Base-by-base conservation (phyloP, 768 basidiomycete genomes). In the Trametes elegans region DNA sequence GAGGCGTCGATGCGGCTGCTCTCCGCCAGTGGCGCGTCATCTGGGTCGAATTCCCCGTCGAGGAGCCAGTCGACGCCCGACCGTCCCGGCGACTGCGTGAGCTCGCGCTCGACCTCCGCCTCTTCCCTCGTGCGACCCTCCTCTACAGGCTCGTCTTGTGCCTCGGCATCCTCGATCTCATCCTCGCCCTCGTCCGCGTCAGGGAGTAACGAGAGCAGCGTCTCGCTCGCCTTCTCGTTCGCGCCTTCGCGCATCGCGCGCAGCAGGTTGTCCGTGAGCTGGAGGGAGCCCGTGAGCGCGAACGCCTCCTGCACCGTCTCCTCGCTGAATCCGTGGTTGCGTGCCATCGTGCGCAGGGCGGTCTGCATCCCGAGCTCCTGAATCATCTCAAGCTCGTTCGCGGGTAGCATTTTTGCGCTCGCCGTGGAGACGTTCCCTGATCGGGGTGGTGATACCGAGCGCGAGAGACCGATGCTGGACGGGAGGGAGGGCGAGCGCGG, bases 301-400 rank as follows among this genome's bases (percentile, higher is more conserved):
- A 73, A 79, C 26, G 80, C 68, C 13, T 65, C 64, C 45, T 71
- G 66, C 18, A 79, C 78, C 5, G 78, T 71, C 3, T 70, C 68
- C 39, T 73, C 62, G 11, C 64, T 66, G 54, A 78, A 77, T 14
- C 76, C 75, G 36, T 81, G 77, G 28, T 78, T 77, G 18, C 67
- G 61, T 0, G 77, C 72, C 68, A 84, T 78, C 52, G 64, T 64
- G 9, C 66, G 60, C 2, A 82, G 56, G 14, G 70, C 60, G 39
- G 63, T 54, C 7, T 63, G 60, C 13, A 75, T 62, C 2, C 74
- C 76, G 6, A 71, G 49, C 28, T 51, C 53, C 44, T 62, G 31
- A 14, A 66, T 58, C 36, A 63, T 60, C n/a, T 60, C 55, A 21
- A 61, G 62, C 41, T 59, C 57, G 5, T 34, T 29, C 58, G 60